A percentile compares a stretch with the other conserved stretches of the same genome.
Evolutionary conservation across 2,329 filamentous ascomycete genomes (phyloP).

Genomic region (Grosmannia huntii): DNA sequence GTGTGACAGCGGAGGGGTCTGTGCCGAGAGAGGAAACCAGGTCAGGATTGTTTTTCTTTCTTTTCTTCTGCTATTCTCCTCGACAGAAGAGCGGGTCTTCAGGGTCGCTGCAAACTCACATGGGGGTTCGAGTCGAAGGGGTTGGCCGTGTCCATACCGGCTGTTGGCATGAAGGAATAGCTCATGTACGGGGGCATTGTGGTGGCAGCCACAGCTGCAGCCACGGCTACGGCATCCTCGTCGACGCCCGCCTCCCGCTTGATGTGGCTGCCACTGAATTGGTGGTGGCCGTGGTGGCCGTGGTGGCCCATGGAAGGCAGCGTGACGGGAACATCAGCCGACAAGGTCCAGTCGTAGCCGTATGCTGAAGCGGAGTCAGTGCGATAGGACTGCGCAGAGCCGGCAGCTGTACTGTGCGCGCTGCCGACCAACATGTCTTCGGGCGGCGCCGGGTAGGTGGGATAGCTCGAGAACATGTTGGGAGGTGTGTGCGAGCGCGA

Average conservation of each 20-base stretch:
- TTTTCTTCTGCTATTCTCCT: not conserved
- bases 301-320: constrained; percentile 36
- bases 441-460: constrained; percentile 14
- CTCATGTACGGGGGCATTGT: constrained; percentile 53
- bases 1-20: constrained; percentile 69
- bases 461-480: constrained; percentile 46
- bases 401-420: not conserved
- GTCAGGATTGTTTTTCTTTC: constrained; percentile 23
- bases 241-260: constrained; percentile 43
- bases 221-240: not conserved
- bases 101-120: constrained; percentile 48
- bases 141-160: constrained; percentile 48
- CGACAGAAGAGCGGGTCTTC: not conserved
- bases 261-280: constrained; percentile 40
- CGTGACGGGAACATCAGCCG: constrained; percentile 39
- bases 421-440: constrained; percentile 41
- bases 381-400: not conserved
- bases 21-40: constrained; percentile 28
- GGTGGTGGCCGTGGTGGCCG: too few relatives aligned
- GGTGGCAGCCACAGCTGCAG: constrained; percentile 20
- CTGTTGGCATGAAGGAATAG: constrained; percentile 51
- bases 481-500: constrained; percentile 61
- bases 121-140: constrained; percentile 60
- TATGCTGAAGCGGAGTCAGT: constrained; percentile 20
- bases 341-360: constrained; percentile 41